phyloP scores from a whole-genome alignment of 2,329 filamentous ascomycete species.

The Raffaelea albimanens region DNA sequence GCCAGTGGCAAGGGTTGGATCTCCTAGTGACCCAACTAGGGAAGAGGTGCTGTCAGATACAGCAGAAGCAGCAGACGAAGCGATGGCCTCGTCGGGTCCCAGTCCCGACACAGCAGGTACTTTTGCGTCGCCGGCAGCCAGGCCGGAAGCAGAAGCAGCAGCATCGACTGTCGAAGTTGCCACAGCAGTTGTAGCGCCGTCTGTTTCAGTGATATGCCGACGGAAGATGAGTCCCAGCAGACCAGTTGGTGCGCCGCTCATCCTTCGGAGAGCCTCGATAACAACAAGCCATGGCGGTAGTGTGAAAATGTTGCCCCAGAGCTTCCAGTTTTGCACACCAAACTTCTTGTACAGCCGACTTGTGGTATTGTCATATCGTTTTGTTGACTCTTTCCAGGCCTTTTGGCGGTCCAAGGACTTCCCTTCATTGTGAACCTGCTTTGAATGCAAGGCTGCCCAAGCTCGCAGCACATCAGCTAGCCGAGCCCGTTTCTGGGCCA shows the following conservation, averaged over 20 bases:
- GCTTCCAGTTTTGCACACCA: conserved; percentile 38
- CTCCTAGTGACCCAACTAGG: background rate
- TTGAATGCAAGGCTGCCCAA: conserved; percentile 21
- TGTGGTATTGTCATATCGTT: conserved; percentile 15
- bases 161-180: background rate
- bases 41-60: background rate
- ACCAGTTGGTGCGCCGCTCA: conserved; percentile 31
- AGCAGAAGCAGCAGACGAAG: background rate
- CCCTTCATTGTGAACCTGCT: conserved; percentile 13
- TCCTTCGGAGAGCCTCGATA: conserved; percentile 40
- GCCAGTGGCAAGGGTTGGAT: conserved; percentile 32
- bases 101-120: too few relatives aligned
- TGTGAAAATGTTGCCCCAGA: conserved; percentile 26
- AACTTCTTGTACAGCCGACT: conserved; percentile 20
- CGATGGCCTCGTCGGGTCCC: too few relatives aligned
- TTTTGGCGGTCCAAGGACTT: too few relatives aligned
- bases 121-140: too few relatives aligned
- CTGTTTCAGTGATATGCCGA: conserved; percentile 2
- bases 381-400: conserved; percentile 15
- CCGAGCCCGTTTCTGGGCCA: conserved; percentile 20
- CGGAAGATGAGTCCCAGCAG: conserved; percentile 22
- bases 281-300: conserved; percentile 40
- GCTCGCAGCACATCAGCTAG: conserved; percentile 22
- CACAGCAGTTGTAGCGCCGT: background rate
- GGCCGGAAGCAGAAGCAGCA: background rate